phyloP scores from a whole-genome alignment of 2,329 filamentous ascomycete genomes.

The Talaromyces marneffei region DNA sequence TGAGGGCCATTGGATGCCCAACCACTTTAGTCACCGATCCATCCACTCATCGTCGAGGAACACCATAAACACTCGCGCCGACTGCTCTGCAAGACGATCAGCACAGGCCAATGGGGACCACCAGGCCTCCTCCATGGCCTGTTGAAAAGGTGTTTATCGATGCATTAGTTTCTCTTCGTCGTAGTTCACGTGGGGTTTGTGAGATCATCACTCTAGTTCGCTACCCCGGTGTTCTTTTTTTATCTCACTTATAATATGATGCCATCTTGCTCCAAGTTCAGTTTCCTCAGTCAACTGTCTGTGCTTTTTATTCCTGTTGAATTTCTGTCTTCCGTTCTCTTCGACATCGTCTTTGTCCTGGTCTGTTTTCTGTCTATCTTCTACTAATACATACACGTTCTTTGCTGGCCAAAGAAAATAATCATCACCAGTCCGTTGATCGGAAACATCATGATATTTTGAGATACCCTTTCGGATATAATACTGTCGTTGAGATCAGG shows the following conservation, averaged over 20 bases:
- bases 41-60: neutral
- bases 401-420: slow-evolving; percentile 28
- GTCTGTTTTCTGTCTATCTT: slow-evolving; percentile 10
- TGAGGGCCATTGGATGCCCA: neutral
- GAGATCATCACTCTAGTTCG: slow-evolving; percentile 6
- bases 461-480: slow-evolving; percentile 12
- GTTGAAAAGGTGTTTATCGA: neutral
- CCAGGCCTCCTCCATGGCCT: neutral
- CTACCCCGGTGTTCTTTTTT: slow-evolving; percentile 14
- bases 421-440: slow-evolving; percentile 37
- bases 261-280: slow-evolving; percentile 3
- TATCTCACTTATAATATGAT: slow-evolving; percentile 19
- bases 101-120: slow-evolving; percentile 4
- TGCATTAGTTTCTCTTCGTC: slow-evolving; percentile 1
- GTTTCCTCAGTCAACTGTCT: slow-evolving; percentile 13
- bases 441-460: slow-evolving; percentile 24
- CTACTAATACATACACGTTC: slow-evolving; percentile 13
- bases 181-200: slow-evolving; percentile 1
- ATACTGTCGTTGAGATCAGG: slow-evolving; percentile 4
- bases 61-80: neutral
- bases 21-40: neutral
- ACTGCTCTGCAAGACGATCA: neutral
- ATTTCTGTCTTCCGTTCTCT: slow-evolving; percentile 21
- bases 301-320: slow-evolving; percentile 15
- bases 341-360: slow-evolving; percentile 21